phyloP scores from a whole-genome alignment of 1,139 yeast species.

The Pneumocystis jirovecii region DNA sequence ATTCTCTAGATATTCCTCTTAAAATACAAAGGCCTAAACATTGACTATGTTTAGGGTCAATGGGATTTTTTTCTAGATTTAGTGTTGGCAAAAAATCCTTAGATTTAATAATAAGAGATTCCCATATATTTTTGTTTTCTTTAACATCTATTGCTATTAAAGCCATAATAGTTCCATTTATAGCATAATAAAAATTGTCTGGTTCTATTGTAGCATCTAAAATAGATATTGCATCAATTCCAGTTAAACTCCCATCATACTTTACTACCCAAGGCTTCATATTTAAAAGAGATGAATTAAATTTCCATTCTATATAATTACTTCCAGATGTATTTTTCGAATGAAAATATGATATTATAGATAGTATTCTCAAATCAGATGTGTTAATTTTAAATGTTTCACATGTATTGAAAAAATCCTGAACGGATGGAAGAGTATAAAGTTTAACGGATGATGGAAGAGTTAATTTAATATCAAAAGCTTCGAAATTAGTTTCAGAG shows the following conservation, averaged over 20 bases:
- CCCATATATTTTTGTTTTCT: not conserved
- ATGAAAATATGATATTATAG: slow-evolving; percentile 25
- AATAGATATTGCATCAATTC: slow-evolving; percentile 10
- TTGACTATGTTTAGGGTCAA: slow-evolving; percentile 4
- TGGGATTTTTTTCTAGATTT: not conserved
- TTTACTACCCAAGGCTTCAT: slow-evolving; percentile 10
- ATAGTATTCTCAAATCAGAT: slow-evolving; percentile 24
- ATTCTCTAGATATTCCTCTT: slow-evolving; percentile 5
- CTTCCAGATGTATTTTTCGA: slow-evolving; percentile 5
- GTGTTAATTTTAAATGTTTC: slow-evolving; percentile 15
- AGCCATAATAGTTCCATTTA: slow-evolving; percentile 16
- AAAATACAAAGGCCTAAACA: slow-evolving; percentile 9
- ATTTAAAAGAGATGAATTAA: slow-evolving; percentile 5
- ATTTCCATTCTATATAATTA: slow-evolving; percentile 8
- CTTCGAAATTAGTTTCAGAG: slow-evolving; percentile 7
- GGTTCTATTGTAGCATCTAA: slow-evolving; percentile 3
- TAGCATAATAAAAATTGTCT: slow-evolving; percentile 12
- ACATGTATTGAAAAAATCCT: not conserved
- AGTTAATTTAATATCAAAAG: slow-evolving; percentile 1
- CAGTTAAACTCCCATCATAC: slow-evolving; percentile 2
- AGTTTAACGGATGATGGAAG: not conserved
- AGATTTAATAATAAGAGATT: not conserved
- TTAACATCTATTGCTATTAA: slow-evolving; percentile 3
- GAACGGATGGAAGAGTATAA: not conserved
- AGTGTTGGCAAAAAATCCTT: slow-evolving; percentile 2